Evolutionary conservation across 345 rosid species (phyloP).

Genomic region (Atalantia buxifolia): DNA sequence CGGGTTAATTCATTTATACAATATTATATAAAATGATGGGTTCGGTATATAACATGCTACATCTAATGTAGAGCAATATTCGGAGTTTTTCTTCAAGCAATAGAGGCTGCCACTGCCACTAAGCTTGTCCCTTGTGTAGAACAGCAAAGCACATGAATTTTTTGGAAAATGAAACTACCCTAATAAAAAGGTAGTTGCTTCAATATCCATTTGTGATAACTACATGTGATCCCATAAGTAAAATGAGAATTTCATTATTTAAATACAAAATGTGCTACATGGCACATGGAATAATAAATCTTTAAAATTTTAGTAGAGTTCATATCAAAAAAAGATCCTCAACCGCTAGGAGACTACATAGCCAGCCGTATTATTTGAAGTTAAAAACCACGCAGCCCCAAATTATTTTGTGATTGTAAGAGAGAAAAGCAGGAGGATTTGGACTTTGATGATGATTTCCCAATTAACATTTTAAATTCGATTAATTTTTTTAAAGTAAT

Average conservation of each 20-base stretch:
- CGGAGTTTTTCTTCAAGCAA: background rate
- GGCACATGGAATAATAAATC: background rate
- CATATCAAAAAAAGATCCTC: too few relatives aligned
- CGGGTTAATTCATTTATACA: background rate
- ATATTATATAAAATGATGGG: too few relatives aligned
- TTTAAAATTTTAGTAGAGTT: background rate
- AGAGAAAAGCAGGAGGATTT: too few relatives aligned
- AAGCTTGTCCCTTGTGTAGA: background rate
- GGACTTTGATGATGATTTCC: too few relatives aligned
- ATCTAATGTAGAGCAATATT: background rate
- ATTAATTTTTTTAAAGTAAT: too few relatives aligned
- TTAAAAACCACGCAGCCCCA: background rate
- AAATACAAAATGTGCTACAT: too few relatives aligned
- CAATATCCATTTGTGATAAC: background rate
- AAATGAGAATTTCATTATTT: background rate
- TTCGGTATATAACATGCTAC: background rate
- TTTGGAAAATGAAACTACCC: background rate
- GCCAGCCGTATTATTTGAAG: background rate
- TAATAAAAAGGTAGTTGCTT: background rate
- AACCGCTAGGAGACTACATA: background rate
- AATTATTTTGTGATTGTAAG: too few relatives aligned
- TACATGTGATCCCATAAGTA: background rate
- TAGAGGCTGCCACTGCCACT: background rate
- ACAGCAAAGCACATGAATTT: background rate
- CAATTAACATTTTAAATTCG: too few relatives aligned